Evolutionary conservation across 2,329 filamentous ascomycete genomes (phyloP), one percentile per base, ranked within the genome.

Genomic region (Aspergillus tanneri): DNA sequence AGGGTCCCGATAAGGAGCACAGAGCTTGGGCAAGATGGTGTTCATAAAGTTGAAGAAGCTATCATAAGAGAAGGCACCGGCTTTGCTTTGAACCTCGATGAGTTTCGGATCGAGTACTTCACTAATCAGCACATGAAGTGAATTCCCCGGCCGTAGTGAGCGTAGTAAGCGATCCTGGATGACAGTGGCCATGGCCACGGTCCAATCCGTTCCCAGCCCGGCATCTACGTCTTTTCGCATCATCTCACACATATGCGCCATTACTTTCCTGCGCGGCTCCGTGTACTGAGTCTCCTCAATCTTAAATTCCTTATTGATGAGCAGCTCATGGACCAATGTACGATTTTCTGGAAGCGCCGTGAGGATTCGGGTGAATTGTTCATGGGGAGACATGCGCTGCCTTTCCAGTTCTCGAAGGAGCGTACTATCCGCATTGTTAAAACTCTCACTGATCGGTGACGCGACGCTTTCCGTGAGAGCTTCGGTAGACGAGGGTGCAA

Each of bases 41-140:
- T 78, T 77, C 74, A 85, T 84, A 56, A 84, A 85, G 11, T 72
- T 68, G 62, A 85, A 86, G 66, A 86, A 84, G 35, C 77, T 78
- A 41, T 78, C 76, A 53, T 85, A 85, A 0, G 81, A 85, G 60
- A 86, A 86, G 11, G 80, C 70, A 5, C 80, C 80, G 41, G 80
- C 78, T 24, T 73, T 75, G 62, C 79, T 82, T 59, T 85, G 81
- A 38, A 73, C 75, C 42, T 73, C 74, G 45, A 86, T 76, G 53
- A 80, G 68, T 11, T 79, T 77, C 3, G 80, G 77, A 54, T 86
- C 83, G 19, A 86, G 65, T 1, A 79, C 77, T 53, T 84, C 82
- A 16, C 78, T 79, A 40, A 86, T 82, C 47, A 83, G 66, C 11
- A 75, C 77, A 59, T 85, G 74, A 63, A 85, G 78, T 4, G 80